A percentile compares a stretch with the other conserved stretches of the same genome.
Conservation (phyloP, 345 rosid species). For the Boechera divaricarpa region DNA sequence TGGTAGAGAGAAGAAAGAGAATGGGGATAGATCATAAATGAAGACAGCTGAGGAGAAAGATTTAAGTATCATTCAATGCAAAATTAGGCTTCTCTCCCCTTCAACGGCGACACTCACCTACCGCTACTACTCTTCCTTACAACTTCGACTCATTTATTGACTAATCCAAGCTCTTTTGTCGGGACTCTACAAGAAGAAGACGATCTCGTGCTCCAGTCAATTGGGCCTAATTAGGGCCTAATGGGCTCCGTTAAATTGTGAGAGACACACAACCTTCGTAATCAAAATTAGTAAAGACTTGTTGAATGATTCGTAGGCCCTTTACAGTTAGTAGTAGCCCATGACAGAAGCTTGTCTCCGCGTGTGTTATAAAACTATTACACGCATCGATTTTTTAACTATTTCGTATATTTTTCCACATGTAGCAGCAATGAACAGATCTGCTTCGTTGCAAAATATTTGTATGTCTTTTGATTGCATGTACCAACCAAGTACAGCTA, state of each 20-base stretch:
- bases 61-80: slow-evolving; percentile 6
- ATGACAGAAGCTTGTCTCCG: background rate
- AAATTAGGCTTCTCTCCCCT: slow-evolving; percentile 26
- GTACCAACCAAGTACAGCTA: slow-evolving; percentile 36
- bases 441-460: slow-evolving; percentile 6
- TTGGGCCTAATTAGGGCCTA: background rate
- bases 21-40: slow-evolving; percentile 8
- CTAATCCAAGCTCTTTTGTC: slow-evolving; percentile 4
- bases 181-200: slow-evolving; percentile 4
- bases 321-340: background rate
- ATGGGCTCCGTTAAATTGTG: background rate
- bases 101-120: slow-evolving; percentile 35
- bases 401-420: slow-evolving; percentile 21
- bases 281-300: background rate
- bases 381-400: background rate
- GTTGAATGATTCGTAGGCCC: background rate
- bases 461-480: background rate
- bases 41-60: background rate
- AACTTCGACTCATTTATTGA: slow-evolving; percentile 6
- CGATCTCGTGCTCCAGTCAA: background rate
- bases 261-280: no score
- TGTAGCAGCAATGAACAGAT: slow-evolving; percentile 20
- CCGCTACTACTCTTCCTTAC: slow-evolving; percentile 1
- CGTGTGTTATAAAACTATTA: background rate
- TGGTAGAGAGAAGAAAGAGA: background rate